These are phyloP conservation scores for Aspergillus clavatus DNA, from an alignment of 2,329 filamentous ascomycete genomes.

Conservation along the genomic window DNA sequence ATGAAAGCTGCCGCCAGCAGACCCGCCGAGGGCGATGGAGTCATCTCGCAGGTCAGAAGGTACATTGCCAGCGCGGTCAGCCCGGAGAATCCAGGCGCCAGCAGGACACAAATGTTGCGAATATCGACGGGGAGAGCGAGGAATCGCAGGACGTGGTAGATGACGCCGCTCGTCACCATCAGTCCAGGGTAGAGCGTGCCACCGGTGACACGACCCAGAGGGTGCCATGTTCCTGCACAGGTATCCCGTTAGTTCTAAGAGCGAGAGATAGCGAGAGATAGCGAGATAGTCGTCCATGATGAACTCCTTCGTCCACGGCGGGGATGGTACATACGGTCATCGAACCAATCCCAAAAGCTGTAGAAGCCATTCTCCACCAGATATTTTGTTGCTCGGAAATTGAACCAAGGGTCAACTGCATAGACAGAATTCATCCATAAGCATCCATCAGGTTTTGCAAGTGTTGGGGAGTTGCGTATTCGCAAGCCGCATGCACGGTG, in stretches of 20 bases:
- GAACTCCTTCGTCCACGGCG: slow-evolving; percentile 4
- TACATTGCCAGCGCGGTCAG: slow-evolving; percentile 90
- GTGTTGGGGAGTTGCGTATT: background rate
- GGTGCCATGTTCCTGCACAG: slow-evolving; percentile 81
- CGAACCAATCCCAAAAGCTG: slow-evolving; percentile 99
- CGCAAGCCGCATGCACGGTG: background rate
- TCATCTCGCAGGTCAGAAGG: slow-evolving; percentile 95
- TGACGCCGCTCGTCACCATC: slow-evolving; percentile 97
- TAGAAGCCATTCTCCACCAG: slow-evolving; percentile 96
- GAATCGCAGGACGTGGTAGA: slow-evolving; percentile 88
- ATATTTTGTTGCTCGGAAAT: slow-evolving; percentile 97
- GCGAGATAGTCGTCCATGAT: slow-evolving; percentile 18
- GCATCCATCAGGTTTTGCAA: slow-evolving; percentile 11
- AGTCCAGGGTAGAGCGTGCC: slow-evolving; percentile 97
- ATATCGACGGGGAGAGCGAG: slow-evolving; percentile 93
- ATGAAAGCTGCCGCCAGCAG: slow-evolving; percentile 93
- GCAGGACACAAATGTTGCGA: slow-evolving; percentile 95
- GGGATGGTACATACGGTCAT: slow-evolving; percentile 65
- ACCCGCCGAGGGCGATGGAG: slow-evolving; percentile 87
- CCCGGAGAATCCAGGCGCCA: slow-evolving; percentile 90
- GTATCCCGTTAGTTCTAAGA: slow-evolving; percentile 4
- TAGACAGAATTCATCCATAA: slow-evolving; percentile 21
- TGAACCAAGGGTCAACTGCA: slow-evolving; percentile 98
- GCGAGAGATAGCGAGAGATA: background rate
- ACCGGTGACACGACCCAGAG: slow-evolving; percentile 93